Evolutionary conservation across 352 stramenopile species (phyloP).

Genomic region (Discostella stelligera): DNA sequence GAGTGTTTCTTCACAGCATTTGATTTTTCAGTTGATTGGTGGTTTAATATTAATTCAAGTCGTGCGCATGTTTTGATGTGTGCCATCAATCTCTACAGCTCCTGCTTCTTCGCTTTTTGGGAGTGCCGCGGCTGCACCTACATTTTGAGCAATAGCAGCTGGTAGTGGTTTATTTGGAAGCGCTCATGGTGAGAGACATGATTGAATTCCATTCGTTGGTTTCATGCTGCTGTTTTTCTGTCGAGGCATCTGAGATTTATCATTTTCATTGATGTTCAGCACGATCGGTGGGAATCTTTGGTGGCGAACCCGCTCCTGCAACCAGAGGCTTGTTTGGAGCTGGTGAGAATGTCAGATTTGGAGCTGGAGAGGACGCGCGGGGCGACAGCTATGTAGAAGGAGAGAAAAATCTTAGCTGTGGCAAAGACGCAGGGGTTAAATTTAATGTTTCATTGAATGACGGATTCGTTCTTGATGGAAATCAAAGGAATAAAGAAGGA

Average conservation of each 20-base stretch:
- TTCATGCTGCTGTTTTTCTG: background rate
- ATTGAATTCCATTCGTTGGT: background rate
- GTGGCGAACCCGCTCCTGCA: conserved; percentile 15
- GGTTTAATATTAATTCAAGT: background rate
- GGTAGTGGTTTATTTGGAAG: conserved; percentile 39
- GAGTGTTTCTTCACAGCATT: background rate
- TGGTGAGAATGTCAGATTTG: too few species aligned
- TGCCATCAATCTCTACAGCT: conserved; percentile 41
- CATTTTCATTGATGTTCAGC: background rate
- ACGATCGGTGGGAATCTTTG: conserved; percentile 31
- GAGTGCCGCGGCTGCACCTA: conserved; percentile 25
- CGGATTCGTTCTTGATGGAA: too few species aligned
- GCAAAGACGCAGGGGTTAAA: too few species aligned
- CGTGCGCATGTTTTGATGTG: background rate
- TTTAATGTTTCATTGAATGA: too few species aligned
- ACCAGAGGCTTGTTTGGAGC: conserved; percentile 17
- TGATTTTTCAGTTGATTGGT: conserved; percentile 3
- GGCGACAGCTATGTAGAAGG: too few species aligned
- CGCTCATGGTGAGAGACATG: conserved; percentile 5
- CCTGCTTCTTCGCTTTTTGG: conserved; percentile 56
- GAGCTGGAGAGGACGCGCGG: too few species aligned
- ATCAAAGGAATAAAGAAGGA: background rate
- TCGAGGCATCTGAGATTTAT: background rate
- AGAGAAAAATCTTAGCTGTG: too few species aligned
- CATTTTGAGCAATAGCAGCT: conserved; percentile 27